Percentiles rank a stretch among this genome's conserved stretches.
Evolutionary conservation across 202 grass and related monocot genomes (phyloP).

Genomic region (Sporobolus alterniflorus): DNA sequence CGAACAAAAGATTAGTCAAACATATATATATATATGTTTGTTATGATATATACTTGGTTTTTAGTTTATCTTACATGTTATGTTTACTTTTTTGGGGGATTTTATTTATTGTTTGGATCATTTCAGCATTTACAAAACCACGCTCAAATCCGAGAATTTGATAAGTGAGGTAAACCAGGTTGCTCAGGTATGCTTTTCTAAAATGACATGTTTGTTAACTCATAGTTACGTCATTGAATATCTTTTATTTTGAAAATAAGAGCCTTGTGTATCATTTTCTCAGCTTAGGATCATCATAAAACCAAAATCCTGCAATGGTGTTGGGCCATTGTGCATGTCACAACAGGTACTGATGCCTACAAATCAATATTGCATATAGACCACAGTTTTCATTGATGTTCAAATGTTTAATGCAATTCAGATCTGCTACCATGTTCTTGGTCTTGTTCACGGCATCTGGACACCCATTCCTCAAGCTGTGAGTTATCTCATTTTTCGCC

Average conservation of each 20-base stretch:
- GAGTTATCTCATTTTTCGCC: conserved; percentile 53
- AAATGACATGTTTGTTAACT: conserved; percentile 16
- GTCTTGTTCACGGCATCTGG: conserved; percentile 98
- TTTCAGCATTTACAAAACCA: conserved; percentile 88
- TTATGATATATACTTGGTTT: conserved; percentile 4
- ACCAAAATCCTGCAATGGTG: conserved; percentile 84
- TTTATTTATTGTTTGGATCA: conserved; percentile 39
- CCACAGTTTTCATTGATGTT: conserved; percentile 33
- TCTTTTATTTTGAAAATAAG: conserved; percentile 32
- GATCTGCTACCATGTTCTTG: conserved; percentile 99
- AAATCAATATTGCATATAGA: conserved; percentile 38
- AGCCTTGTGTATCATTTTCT: conserved; percentile 34
- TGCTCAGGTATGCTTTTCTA: conserved; percentile 79
- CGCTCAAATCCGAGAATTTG: conserved; percentile 69
- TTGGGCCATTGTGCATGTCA: conserved; percentile 82
- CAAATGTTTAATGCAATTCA: conserved; percentile 53
- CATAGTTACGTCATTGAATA: conserved; percentile 29
- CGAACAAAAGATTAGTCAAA: conserved; percentile 1
- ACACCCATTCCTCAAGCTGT: conserved; percentile 97
- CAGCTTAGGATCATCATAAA: conserved; percentile 95
- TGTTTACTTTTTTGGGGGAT: conserved; percentile 36
- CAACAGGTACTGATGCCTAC: conserved; percentile 69
- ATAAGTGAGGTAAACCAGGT: conserved; percentile 90
- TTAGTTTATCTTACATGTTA: conserved; percentile 20
- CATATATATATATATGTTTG: not conserved